Conservation (phyloP, 148 eudicot genomes). For the Hydrangea macrophylla region DNA sequence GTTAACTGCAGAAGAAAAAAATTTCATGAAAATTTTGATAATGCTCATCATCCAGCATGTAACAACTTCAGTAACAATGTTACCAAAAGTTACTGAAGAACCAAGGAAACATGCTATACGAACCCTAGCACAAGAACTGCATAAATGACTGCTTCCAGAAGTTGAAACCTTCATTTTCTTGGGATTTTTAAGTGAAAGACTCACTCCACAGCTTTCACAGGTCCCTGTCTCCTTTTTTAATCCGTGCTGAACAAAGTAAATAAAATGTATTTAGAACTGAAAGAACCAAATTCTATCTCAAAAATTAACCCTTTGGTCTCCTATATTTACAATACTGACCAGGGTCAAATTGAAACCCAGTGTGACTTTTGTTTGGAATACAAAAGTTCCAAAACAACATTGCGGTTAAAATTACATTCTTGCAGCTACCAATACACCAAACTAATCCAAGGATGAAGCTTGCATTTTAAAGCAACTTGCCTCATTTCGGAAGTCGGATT, state of each 20-base stretch:
- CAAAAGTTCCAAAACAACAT: not conserved
- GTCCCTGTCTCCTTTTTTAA: constrained; percentile 30
- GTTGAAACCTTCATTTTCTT: constrained; percentile 43
- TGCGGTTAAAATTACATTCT: not conserved
- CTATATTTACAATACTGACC: no score
- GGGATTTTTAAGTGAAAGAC: constrained; percentile 45
- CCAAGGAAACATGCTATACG: constrained; percentile 10
- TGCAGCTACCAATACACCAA: not conserved
- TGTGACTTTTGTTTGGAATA: not conserved
- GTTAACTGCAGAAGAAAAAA: constrained; percentile 38
- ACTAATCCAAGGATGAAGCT: not conserved
- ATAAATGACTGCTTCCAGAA: constrained; percentile 43
- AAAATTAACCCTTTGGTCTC: no score
- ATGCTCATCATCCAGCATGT: constrained; percentile 1
- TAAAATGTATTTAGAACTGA: constrained; percentile 2
- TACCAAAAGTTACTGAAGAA: not conserved
- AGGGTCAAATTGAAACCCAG: no score
- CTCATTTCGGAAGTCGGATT: no score
- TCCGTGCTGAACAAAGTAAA: constrained; percentile 35
- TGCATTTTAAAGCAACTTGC: constrained; percentile 37
- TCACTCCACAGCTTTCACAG: constrained; percentile 75
- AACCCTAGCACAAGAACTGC: constrained; percentile 58
- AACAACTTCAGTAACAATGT: not conserved
- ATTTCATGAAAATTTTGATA: constrained; percentile 5
- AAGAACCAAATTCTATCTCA: not conserved